A percentile compares a stretch with the other conserved stretches of the same genome.
phyloP scores from a whole-genome alignment of 73 alveolate genomes.

The Blepharisma stoltei region DNA sequence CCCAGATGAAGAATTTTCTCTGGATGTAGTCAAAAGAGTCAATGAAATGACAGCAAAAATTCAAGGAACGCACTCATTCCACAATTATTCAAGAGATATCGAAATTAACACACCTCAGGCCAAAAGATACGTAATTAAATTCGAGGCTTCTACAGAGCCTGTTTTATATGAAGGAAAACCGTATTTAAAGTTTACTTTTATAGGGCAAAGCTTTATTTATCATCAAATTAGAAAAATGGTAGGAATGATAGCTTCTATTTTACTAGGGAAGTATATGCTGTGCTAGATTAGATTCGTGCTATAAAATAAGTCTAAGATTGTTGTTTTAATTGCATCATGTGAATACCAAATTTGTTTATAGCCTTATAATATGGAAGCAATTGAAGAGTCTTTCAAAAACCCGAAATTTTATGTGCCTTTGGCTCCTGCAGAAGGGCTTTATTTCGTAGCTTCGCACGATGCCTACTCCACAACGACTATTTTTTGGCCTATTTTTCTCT shows the following conservation, averaged over 20 bases:
- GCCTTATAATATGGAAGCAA: conserved; percentile 42
- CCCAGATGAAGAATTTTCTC: conserved; percentile 51
- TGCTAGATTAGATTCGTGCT: too few relatives aligned
- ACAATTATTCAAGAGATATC: conserved; percentile 83
- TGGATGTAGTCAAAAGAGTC: conserved; percentile 58
- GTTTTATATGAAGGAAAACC: conserved; percentile 58
- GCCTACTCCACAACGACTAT: too few relatives aligned
- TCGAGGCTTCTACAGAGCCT: conserved; percentile 56
- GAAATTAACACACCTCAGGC: conserved; percentile 72
- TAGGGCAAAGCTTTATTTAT: conserved; percentile 92
- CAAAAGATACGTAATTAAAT: conserved; percentile 68
- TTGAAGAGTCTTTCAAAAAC: conserved; percentile 52
- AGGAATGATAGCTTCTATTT: conserved; percentile 69
- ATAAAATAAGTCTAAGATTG: too few relatives aligned
- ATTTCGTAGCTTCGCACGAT: too few relatives aligned
- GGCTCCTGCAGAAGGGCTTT: conserved; percentile 79
- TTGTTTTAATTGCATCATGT: too few relatives aligned
- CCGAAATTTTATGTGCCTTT: conserved; percentile 46
- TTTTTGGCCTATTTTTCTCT: too few relatives aligned
- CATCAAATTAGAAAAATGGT: conserved; percentile 95
- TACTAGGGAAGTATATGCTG: conserved; percentile 51
- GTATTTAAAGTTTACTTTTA: conserved; percentile 68
- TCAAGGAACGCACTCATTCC: conserved; percentile 88
- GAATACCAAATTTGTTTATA: too few relatives aligned
- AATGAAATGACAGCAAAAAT: conserved; percentile 53